Evolutionary conservation across 768 basidiomycete species (phyloP).

Genomic region (Tricholomella constricta): DNA sequence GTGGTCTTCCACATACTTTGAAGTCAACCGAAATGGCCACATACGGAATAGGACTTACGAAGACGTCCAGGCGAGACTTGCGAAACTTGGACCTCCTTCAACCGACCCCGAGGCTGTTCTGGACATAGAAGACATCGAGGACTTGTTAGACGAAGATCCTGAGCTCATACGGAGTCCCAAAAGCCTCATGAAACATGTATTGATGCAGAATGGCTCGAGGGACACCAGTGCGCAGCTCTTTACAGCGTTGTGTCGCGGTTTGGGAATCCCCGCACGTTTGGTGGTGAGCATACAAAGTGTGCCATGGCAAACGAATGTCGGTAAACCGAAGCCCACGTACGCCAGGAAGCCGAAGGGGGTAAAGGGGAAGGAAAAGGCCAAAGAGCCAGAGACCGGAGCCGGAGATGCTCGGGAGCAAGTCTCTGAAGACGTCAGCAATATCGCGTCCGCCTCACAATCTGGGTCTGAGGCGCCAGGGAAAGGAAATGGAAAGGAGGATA

Average conservation of each 20-base stretch:
- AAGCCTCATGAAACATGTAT: constrained; percentile 91
- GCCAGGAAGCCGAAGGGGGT: constrained; percentile 39
- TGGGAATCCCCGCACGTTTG: constrained; percentile 84
- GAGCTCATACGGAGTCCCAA: constrained; percentile 77
- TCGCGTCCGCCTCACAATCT: constrained; percentile 22
- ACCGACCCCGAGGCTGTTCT: constrained; percentile 30
- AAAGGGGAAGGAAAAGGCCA: constrained; percentile 39
- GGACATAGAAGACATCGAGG: constrained; percentile 47
- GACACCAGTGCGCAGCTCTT: constrained; percentile 92
- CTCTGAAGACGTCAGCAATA: constrained; percentile 35
- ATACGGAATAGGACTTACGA: constrained; percentile 78
- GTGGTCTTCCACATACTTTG: constrained; percentile 81
- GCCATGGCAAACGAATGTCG: constrained; percentile 78
- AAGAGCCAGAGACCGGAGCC: constrained; percentile 27
- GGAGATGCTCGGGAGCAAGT: constrained; percentile 39
- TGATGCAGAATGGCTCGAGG: constrained; percentile 77
- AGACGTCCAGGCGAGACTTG: constrained; percentile 56
- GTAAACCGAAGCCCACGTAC: constrained; percentile 52
- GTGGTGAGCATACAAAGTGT: constrained; percentile 91
- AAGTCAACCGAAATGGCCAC: constrained; percentile 62
- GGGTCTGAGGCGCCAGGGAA: constrained; percentile 35
- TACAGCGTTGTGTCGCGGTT: constrained; percentile 82
- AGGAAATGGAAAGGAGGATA: constrained; percentile 18
- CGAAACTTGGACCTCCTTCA: constrained; percentile 29
- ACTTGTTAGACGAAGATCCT: constrained; percentile 51